Conservation (phyloP, 2,329 filamentous ascomycete species). For the Penicillium sp. region DNA sequence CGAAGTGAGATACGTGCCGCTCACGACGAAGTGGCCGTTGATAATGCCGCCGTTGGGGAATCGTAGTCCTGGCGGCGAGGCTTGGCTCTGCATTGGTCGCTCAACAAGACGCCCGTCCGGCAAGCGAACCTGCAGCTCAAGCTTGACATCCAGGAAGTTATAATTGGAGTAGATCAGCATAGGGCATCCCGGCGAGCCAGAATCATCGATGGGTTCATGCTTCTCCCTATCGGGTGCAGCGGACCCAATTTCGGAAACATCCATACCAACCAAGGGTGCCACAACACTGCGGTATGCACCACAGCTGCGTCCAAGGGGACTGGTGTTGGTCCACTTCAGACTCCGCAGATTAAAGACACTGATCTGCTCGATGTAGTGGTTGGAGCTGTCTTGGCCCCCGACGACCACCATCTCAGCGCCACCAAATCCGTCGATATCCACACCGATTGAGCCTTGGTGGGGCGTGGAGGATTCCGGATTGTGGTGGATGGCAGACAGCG, state of each 20-base stretch:
- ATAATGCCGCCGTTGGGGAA: conserved; percentile 96
- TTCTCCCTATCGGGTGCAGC: conserved; percentile 40
- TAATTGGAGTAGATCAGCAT: conserved; percentile 99
- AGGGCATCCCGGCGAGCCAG: conserved; percentile 48
- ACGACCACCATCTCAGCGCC: conserved; percentile 97
- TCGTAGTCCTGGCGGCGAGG: conserved; percentile 84
- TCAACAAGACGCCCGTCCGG: conserved; percentile 81
- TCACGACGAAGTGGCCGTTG: conserved; percentile 94
- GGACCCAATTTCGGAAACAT: conserved; percentile 45
- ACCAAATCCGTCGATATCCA: conserved; percentile 83
- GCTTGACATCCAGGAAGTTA: conserved; percentile 94
- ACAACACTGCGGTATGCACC: conserved; percentile 96
- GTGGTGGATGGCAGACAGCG: conserved; percentile 82
- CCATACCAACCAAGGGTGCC: conserved; percentile 63
- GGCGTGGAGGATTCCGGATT: conserved; percentile 79
- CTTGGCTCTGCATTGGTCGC: conserved; percentile 75
- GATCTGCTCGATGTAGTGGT: conserved; percentile 98
- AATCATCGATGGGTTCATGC: conserved; percentile 33
- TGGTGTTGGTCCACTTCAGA: conserved; percentile 91
- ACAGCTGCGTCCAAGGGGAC: conserved; percentile 82
- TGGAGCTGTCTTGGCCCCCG: conserved; percentile 93
- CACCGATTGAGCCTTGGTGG: conserved; percentile 82
- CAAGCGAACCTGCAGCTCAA: conserved; percentile 85
- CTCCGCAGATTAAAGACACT: conserved; percentile 96
- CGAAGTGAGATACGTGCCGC: conserved; percentile 93